phyloP scores from a whole-genome alignment of 208 protist species.

The Jaenimonas drosophilae region DNA sequence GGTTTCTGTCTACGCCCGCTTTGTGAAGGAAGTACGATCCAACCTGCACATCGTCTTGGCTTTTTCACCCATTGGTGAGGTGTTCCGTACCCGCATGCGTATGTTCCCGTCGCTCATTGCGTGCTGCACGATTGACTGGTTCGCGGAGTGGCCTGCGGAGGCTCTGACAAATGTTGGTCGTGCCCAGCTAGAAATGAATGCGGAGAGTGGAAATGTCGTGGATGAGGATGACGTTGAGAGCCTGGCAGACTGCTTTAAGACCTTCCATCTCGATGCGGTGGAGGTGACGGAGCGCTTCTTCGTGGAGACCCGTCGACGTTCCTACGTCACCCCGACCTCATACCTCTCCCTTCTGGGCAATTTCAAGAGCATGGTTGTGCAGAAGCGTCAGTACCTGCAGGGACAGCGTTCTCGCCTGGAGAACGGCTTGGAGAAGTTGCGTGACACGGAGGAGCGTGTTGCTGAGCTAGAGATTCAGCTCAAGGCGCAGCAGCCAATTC shows the following conservation, averaged over 20 bases:
- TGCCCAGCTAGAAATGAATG: slow-evolving; percentile 38
- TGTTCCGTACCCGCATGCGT: slow-evolving; percentile 92
- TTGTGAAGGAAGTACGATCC: slow-evolving; percentile 89
- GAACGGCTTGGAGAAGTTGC: slow-evolving; percentile 94
- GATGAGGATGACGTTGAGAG: slow-evolving; percentile 7
- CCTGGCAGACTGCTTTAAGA: slow-evolving; percentile 85
- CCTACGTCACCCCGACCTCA: slow-evolving; percentile 97
- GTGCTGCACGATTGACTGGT: slow-evolving; percentile 99
- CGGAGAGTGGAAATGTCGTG: slow-evolving; percentile 1
- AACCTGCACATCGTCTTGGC: slow-evolving; percentile 95
- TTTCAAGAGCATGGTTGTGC: slow-evolving; percentile 80
- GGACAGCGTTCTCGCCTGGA: slow-evolving; percentile 83
- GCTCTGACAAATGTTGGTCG: slow-evolving; percentile 91
- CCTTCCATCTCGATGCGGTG: slow-evolving; percentile 88
- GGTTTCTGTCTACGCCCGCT: slow-evolving; percentile 92
- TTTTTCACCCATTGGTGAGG: slow-evolving; percentile 94
- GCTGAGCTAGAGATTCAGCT: slow-evolving; percentile 91
- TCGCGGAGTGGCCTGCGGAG: slow-evolving; percentile 94
- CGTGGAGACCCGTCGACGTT: slow-evolving; percentile 85
- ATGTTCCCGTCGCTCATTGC: slow-evolving; percentile 97
- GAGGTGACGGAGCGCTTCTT: slow-evolving; percentile 88
- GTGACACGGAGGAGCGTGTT: slow-evolving; percentile 89
- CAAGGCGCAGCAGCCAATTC: slow-evolving; percentile 91
- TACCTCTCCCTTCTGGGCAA: slow-evolving; percentile 94
- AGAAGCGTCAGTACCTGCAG: slow-evolving; percentile 75